A percentile compares a stretch with the other conserved stretches of the same genome.
phyloP scores from a whole-genome alignment of 192 early-diverging fungal genomes.

The Backusella parvicylindrica region DNA sequence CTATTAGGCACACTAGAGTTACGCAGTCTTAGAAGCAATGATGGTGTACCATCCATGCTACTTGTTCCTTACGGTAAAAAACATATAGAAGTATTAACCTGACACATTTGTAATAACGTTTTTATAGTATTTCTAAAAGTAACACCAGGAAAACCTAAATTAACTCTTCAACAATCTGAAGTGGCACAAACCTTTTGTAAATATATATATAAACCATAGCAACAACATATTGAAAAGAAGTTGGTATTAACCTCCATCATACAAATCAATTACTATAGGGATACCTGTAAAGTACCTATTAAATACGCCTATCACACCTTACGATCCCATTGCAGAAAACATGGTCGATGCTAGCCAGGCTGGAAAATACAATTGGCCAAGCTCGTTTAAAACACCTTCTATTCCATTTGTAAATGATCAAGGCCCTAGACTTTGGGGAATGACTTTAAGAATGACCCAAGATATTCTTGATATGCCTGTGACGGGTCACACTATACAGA shows the following conservation, averaged over 20 bases:
- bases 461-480: conserved; percentile 17
- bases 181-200: conserved; percentile 21
- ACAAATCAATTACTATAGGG: background rate
- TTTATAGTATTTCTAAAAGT: conserved; percentile 21
- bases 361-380: background rate
- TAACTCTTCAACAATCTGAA: conserved; percentile 18
- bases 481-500: background rate
- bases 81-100: background rate
- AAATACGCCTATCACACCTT: background rate
- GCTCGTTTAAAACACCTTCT: background rate
- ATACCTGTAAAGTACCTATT: conserved; percentile 6
- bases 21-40: conserved; percentile 3
- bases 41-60: conserved; percentile 7
- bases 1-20: conserved; percentile 17
- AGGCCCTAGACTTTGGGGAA: conserved; percentile 15
- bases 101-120: background rate
- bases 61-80: conserved; percentile 27
- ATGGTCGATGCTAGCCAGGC: background rate
- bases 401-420: background rate
- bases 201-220: background rate
- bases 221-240: background rate
- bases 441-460: conserved; percentile 30
- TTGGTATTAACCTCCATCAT: background rate
- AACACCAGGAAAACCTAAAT: conserved; percentile 16
- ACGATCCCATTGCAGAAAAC: background rate